Evolutionary conservation across 495 filamentous ascomycete species (phyloP).

Genomic region (Penicillium subrubescens): DNA sequence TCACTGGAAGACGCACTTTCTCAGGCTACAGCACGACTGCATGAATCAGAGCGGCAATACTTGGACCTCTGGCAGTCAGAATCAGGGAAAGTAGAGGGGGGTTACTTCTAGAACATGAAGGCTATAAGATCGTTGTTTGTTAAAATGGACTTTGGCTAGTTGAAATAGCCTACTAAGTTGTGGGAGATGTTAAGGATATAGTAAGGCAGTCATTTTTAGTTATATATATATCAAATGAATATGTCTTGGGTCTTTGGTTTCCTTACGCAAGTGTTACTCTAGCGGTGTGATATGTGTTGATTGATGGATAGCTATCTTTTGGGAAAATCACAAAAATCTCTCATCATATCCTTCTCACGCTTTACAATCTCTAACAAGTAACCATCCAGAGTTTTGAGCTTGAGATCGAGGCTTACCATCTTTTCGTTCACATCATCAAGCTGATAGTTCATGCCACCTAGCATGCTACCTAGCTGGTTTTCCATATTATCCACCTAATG

Average conservation of each 20-base stretch:
- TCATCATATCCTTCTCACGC: neutral
- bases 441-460: neutral
- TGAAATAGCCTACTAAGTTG: neutral
- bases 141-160: neutral
- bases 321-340: neutral
- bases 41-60: neutral
- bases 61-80: neutral
- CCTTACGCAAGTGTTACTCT: neutral
- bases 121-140: neutral
- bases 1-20: neutral
- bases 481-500: neutral
- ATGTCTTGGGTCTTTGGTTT: neutral
- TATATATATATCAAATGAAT: neutral
- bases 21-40: neutral
- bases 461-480: neutral
- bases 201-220: neutral
- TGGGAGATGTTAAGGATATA: no score
- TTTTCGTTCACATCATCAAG: neutral
- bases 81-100: neutral
- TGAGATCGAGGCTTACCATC: neutral
- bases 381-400: neutral
- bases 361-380: neutral
- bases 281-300: neutral
- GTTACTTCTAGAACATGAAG: neutral
- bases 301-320: neutral